Conservation (phyloP, 2,329 filamentous ascomycete species). For the Trichoderma polysporum region DNA sequence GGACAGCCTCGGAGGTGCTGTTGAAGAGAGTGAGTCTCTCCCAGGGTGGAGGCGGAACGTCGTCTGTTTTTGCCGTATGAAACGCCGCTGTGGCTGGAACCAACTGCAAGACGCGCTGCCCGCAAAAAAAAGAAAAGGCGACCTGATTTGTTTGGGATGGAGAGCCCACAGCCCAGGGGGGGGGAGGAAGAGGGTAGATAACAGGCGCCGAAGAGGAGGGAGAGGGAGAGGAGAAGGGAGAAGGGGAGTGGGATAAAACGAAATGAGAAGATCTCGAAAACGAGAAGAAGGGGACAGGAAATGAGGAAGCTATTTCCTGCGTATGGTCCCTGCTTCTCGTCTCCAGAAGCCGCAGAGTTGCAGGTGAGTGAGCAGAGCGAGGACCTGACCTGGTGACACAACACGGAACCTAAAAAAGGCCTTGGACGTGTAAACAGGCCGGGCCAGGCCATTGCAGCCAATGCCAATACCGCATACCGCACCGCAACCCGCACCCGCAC, state of each 20-base stretch:
- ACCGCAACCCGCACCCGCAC: background rate
- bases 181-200: constrained; percentile 10
- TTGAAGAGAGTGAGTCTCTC: constrained; percentile 3
- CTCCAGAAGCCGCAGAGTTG: background rate
- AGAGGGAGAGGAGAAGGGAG: constrained; percentile 20
- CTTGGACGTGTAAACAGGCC: constrained; percentile 3
- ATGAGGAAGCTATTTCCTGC: constrained; percentile 19
- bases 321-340: constrained; percentile 15
- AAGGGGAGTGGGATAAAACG: constrained; percentile 15
- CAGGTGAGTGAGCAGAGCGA: background rate
- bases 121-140: background rate
- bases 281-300: constrained; percentile 21
- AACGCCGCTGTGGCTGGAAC: background rate
- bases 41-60: constrained; percentile 2
- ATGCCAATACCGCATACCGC: background rate
- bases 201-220: constrained; percentile 9
- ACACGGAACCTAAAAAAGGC: background rate
- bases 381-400: background rate
- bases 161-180: constrained; percentile 14
- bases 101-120: constrained; percentile 12
- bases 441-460: too few relatives aligned
- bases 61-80: background rate
- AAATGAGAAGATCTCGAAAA: constrained; percentile 17
- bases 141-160: constrained; percentile 15
- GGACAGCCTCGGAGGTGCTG: constrained; percentile 8